These are phyloP conservation scores for Amphicarpaea edgeworthii DNA, from an alignment of 306 rosid species.

Conservation along the genomic window DNA sequence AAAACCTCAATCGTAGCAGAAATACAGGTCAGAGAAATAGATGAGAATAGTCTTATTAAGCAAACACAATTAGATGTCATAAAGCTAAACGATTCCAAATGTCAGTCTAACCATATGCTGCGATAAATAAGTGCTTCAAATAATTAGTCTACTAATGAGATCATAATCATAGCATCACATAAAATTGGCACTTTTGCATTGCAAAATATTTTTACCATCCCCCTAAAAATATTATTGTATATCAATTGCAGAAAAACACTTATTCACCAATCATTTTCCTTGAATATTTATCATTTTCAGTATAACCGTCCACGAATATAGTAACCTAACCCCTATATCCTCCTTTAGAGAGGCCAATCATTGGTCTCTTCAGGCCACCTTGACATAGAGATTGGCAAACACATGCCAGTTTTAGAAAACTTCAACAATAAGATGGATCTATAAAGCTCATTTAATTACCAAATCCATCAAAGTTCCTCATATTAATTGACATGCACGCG, in stretches of 20 bases:
- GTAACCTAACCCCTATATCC: conserved; percentile 8
- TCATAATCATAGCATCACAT: conserved; percentile 23
- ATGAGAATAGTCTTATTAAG: conserved; percentile 25
- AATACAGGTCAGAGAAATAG: conserved; percentile 34
- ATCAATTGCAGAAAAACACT: conserved; percentile 1
- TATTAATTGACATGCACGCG: not conserved
- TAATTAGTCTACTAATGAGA: conserved; percentile 2
- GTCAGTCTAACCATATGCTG: conserved; percentile 29
- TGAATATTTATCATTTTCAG: conserved; percentile 25
- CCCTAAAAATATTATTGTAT: conserved; percentile 19
- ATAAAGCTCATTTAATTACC: conserved; percentile 8
- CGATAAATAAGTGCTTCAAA: conserved; percentile 32
- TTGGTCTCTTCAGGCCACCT: conserved; percentile 13
- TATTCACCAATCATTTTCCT: not conserved
- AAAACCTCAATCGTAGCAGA: conserved; percentile 27
- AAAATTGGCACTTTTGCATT: conserved; percentile 11
- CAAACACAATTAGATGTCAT: conserved; percentile 32
- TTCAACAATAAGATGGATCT: not conserved
- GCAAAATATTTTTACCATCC: conserved; percentile 12
- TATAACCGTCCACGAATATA: not conserved
- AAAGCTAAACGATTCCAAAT: conserved; percentile 19
- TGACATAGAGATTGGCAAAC: conserved; percentile 7
- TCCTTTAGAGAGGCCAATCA: conserved; percentile 9
- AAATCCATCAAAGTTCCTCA: conserved; percentile 16
- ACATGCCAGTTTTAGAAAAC: conserved; percentile 21